These are phyloP conservation scores for Bipolaris victoriae DNA, from an alignment of 2,329 filamentous ascomycete genomes.

Conservation along the genomic window DNA sequence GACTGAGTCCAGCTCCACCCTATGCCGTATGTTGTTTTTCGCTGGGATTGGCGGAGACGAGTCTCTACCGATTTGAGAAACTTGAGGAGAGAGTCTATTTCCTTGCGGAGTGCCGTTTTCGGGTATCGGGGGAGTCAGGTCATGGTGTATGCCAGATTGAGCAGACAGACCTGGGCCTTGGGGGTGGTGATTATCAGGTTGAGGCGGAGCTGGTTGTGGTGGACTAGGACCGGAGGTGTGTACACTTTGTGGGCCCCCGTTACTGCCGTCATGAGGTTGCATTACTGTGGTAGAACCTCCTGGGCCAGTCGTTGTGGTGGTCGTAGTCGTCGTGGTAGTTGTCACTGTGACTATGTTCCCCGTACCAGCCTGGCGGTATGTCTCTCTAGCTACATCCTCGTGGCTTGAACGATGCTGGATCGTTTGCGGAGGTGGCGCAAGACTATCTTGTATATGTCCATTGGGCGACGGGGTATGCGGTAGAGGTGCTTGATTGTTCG, in stretches of 20 bases:
- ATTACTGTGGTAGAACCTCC: conserved; percentile 45
- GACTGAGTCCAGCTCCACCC: conserved; percentile 43
- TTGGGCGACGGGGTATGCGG: conserved; percentile 13
- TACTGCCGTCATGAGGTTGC: conserved; percentile 28
- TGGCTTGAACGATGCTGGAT: conserved; percentile 28
- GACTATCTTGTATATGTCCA: conserved; percentile 14
- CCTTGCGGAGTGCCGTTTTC: conserved; percentile 8
- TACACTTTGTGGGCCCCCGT: conserved; percentile 32
- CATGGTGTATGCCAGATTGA: conserved; percentile 20
- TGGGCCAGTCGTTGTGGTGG: conserved; percentile 44
- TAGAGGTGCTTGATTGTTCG: conserved; percentile 24
- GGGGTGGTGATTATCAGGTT: conserved; percentile 19
- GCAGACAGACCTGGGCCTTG: conserved; percentile 21
- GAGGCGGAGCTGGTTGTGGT: conserved; percentile 36
- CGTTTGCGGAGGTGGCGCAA: conserved; percentile 23
- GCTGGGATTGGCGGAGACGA: conserved; percentile 43
- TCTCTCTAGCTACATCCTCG: conserved; percentile 39
- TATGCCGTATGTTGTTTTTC: conserved; percentile 45
- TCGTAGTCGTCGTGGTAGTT: conserved; percentile 47
- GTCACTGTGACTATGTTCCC: conserved; percentile 45
- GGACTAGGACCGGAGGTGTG: conserved; percentile 44
- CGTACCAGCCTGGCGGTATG: conserved; percentile 40
- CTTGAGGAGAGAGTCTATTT: conserved; percentile 12
- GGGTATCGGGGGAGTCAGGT: conserved; percentile 13
- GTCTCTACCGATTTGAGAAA: conserved; percentile 15